phyloP scores from a whole-genome alignment of 78 protist species.

The Bigelowiella natans region DNA sequence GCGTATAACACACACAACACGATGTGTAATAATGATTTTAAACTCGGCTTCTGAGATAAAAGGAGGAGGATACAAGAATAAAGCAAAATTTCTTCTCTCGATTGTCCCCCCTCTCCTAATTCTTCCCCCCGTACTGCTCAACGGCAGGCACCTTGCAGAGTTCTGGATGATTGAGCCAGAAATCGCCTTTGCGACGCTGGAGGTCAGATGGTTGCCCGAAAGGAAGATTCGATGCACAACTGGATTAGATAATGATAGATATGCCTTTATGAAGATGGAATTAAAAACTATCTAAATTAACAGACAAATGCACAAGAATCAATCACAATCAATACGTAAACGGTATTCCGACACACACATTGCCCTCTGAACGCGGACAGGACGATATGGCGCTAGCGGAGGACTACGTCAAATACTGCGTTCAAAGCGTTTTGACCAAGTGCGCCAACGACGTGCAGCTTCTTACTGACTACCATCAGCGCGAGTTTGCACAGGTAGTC shows the following conservation, averaged over 20 bases:
- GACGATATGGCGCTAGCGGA: background rate
- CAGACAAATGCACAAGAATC: background rate
- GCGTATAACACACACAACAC: too few relatives aligned
- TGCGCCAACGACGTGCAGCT: background rate
- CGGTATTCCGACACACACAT: background rate
- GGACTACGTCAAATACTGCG: background rate
- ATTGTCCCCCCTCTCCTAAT: background rate
- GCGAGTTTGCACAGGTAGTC: background rate
- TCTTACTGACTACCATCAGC: background rate
- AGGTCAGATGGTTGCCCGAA: too few relatives aligned
- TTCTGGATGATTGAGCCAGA: conserved; percentile 86
- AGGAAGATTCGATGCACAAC: too few relatives aligned
- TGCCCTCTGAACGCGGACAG: background rate
- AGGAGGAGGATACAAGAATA: too few relatives aligned
- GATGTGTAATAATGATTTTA: too few relatives aligned
- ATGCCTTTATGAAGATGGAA: too few relatives aligned
- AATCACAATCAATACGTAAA: background rate
- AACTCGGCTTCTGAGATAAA: too few relatives aligned
- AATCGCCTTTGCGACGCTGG: conserved; percentile 58
- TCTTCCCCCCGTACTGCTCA: background rate
- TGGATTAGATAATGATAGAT: too few relatives aligned
- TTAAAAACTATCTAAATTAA: too few relatives aligned
- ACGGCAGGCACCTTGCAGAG: conserved; percentile 71
- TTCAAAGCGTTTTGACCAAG: background rate
- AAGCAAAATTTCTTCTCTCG: background rate